Conservation (phyloP, 805 yeast species). For the Priceomyces carsonii region DNA sequence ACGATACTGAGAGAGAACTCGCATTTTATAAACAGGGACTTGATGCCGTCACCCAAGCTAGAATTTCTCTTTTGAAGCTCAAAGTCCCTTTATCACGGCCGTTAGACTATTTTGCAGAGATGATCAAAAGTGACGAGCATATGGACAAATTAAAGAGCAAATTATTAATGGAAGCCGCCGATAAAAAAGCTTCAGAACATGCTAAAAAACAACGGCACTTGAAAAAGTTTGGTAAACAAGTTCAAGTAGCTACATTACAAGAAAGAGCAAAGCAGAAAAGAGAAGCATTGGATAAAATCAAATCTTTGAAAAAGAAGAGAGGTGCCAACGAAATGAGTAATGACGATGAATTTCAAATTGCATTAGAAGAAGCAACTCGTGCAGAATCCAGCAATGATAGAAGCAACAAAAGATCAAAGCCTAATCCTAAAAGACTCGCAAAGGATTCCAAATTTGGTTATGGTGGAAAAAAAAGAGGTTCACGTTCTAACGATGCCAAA, state of each 20-base stretch:
- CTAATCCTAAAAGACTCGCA: constrained; percentile 66
- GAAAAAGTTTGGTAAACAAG: constrained; percentile 97
- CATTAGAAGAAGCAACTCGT: constrained; percentile 87
- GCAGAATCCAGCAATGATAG: constrained; percentile 41
- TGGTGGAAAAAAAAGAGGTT: constrained; percentile 78
- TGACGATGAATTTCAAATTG: constrained; percentile 81
- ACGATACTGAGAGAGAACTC: constrained; percentile 93
- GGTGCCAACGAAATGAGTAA: constrained; percentile 67
- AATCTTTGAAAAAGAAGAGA: constrained; percentile 87
- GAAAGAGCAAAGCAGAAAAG: constrained; percentile 91
- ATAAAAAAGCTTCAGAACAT: constrained; percentile 88
- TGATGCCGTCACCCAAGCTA: constrained; percentile 75
- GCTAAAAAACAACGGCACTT: constrained; percentile 92
- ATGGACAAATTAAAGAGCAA: constrained; percentile 90
- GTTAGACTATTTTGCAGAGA: constrained; percentile 94
- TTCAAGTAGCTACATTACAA: constrained; percentile 89
- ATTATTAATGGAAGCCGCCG: constrained; percentile 74
- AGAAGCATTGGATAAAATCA: constrained; percentile 86
- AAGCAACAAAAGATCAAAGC: constrained; percentile 48
- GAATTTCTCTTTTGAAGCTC: constrained; percentile 61
- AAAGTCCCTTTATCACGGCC: constrained; percentile 92
- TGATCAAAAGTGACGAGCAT: constrained; percentile 97
- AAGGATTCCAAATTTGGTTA: constrained; percentile 73
- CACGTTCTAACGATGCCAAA: constrained; percentile 69
- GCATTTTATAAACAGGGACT: constrained; percentile 95